Conservation (phyloP, 805 yeast genomes). For the Grigorovia transvaalensis region DNA sequence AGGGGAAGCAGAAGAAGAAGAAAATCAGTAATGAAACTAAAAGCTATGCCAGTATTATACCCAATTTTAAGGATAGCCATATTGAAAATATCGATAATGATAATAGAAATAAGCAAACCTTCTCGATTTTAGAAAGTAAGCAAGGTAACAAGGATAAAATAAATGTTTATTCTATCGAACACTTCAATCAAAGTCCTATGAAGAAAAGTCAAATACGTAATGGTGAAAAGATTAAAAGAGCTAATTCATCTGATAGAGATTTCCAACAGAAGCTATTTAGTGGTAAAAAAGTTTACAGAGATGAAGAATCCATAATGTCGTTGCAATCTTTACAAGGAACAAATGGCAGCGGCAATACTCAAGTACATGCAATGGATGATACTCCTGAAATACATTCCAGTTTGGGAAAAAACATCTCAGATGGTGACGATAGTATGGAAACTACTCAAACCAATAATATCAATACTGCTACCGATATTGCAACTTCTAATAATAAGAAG, state of each 20-base stretch:
- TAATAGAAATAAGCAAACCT: no score
- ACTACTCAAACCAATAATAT: neutral
- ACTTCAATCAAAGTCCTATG: neutral
- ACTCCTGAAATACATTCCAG: neutral
- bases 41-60: neutral
- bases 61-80: neutral
- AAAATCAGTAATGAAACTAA: no score
- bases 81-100: neutral
- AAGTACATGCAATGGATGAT: neutral
- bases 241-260: constrained; percentile 10
- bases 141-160: no score
- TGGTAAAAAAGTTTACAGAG: constrained; percentile 27
- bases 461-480: neutral
- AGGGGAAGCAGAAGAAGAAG: no score
- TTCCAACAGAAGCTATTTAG: constrained; percentile 29
- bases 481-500: neutral
- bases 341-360: neutral
- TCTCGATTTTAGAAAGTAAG: no score
- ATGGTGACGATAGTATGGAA: neutral
- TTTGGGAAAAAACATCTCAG: neutral
- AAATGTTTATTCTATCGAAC: no score
- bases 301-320: constrained; percentile 13
- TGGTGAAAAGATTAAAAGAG: neutral
- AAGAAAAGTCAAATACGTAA: neutral
- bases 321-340: constrained; percentile 3